A percentile compares a stretch with the other conserved stretches of the same genome.
phyloP scores from a whole-genome alignment of 495 filamentous ascomycete species.

The Penicillium cataractarum region DNA sequence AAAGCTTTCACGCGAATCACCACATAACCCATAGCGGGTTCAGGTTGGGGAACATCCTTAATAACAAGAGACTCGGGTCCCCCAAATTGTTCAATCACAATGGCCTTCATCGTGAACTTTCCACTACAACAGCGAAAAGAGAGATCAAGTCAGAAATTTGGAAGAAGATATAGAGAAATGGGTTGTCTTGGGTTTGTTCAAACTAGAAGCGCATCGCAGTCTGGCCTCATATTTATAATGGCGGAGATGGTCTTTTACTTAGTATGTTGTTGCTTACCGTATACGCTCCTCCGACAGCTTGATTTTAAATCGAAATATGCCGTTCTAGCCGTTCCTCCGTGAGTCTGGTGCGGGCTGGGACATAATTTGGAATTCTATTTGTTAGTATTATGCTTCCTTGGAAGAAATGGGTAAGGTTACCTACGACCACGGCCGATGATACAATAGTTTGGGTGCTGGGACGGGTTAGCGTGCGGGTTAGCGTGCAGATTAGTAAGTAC shows the following conservation, averaged over 20 bases:
- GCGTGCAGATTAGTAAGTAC: background rate
- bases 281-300: background rate
- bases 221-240: background rate
- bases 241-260: background rate
- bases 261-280: background rate
- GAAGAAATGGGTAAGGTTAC: background rate
- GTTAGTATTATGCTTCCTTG: background rate
- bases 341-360: background rate
- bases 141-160: background rate
- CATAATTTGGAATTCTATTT: background rate
- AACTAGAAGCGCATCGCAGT: no score
- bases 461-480: background rate
- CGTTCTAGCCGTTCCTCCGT: background rate
- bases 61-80: slow-evolving; percentile 38
- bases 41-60: slow-evolving; percentile 38
- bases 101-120: slow-evolving; percentile 40
- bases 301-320: background rate
- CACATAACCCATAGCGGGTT: slow-evolving; percentile 34
- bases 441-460: background rate
- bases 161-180: background rate
- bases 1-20: slow-evolving; percentile 48
- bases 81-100: slow-evolving; percentile 46
- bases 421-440: background rate
- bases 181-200: background rate
- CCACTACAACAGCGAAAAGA: background rate